A percentile compares a stretch with the other conserved stretches of the same genome.
phyloP scores from a whole-genome alignment of 2,329 filamentous ascomycete species.

The Aspergillus melleus region DNA sequence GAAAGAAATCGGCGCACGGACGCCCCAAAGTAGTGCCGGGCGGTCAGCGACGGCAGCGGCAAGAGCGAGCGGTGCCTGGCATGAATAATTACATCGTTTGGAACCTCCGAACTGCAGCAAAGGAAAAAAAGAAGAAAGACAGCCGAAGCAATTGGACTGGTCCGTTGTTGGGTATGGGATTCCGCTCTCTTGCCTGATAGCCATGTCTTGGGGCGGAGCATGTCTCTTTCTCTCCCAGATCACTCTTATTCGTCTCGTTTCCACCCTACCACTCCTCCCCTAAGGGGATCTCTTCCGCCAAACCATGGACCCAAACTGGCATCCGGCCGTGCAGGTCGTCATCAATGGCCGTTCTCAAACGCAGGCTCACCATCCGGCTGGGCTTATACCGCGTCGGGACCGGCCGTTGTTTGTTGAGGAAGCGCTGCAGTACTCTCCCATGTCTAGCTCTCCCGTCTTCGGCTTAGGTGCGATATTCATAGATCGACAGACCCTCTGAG shows the following conservation, averaged over 20 bases:
- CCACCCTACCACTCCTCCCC: slow-evolving; percentile 17
- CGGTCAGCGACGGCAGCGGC: slow-evolving; percentile 27
- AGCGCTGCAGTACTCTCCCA: slow-evolving; percentile 51
- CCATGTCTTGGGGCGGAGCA: slow-evolving; percentile 36
- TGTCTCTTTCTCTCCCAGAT: slow-evolving; percentile 22
- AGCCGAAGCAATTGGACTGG: background rate
- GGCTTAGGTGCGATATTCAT: slow-evolving; percentile 39
- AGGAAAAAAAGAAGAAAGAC: background rate
- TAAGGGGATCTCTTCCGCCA: slow-evolving; percentile 22
- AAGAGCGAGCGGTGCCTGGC: slow-evolving; percentile 25
- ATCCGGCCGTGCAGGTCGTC: slow-evolving; percentile 43
- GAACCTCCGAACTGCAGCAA: background rate
- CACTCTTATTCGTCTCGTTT: slow-evolving; percentile 21
- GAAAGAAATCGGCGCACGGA: slow-evolving; percentile 23
- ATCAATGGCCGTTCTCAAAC: slow-evolving; percentile 37
- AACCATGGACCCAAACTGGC: slow-evolving; percentile 42
- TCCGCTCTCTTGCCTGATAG: slow-evolving; percentile 23
- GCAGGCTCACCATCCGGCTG: slow-evolving; percentile 26
- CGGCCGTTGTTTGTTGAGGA: slow-evolving; percentile 47
- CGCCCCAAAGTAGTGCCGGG: slow-evolving; percentile 24
- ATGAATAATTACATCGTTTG: slow-evolving; percentile 24
- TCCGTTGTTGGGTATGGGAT: slow-evolving; percentile 11
- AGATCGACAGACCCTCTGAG: background rate
- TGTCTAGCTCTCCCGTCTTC: slow-evolving; percentile 51
- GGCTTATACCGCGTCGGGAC: slow-evolving; percentile 27